Evolutionary conservation across 2,329 filamentous ascomycete genomes (phyloP).

Genomic region (Pseudogymnoascus sp.): DNA sequence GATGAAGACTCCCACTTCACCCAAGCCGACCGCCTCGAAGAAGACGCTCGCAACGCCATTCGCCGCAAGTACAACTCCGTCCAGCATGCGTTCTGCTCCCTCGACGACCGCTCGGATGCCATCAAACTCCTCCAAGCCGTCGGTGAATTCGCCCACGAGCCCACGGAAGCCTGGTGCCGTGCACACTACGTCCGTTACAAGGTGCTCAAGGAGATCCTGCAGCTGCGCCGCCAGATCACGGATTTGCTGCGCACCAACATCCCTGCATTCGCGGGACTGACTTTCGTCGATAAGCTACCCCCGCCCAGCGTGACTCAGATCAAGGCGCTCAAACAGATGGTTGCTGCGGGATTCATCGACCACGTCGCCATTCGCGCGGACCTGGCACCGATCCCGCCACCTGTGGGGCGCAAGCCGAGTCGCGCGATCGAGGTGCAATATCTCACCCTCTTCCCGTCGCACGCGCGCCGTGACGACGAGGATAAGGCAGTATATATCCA

Average conservation of each 20-base stretch:
- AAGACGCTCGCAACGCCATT: conserved; percentile 58
- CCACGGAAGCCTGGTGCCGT: conserved; percentile 65
- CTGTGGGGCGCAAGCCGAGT: conserved; percentile 58
- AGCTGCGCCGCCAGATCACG: conserved; percentile 75
- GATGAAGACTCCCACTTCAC: conserved; percentile 46
- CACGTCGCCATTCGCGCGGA: conserved; percentile 90
- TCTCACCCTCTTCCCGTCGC: conserved; percentile 67
- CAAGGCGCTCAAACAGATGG: conserved; percentile 79
- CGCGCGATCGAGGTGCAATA: conserved; percentile 92
- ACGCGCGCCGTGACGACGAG: conserved; percentile 41
- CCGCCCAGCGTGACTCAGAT: conserved; percentile 59
- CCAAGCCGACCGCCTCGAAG: conserved; percentile 61
- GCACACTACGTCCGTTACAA: conserved; percentile 81
- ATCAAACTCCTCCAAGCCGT: conserved; percentile 86
- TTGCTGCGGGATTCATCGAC: conserved; percentile 87
- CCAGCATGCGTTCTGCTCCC: conserved; percentile 68
- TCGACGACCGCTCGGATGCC: conserved; percentile 78
- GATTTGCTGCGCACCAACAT: conserved; percentile 71
- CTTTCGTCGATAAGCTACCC: conserved; percentile 47
- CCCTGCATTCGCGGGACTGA: conserved; percentile 50
- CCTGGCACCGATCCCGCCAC: conserved; percentile 64
- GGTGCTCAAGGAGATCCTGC: conserved; percentile 74
- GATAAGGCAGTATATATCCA: conserved; percentile 72
- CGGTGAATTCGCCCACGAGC: conserved; percentile 74
- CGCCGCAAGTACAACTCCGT: conserved; percentile 57